A percentile compares a stretch with the other conserved stretches of the same genome.
These are phyloP conservation scores for Leishmania amazonensis DNA, from an alignment of 208 protist genomes.

Conservation along the genomic window DNA sequence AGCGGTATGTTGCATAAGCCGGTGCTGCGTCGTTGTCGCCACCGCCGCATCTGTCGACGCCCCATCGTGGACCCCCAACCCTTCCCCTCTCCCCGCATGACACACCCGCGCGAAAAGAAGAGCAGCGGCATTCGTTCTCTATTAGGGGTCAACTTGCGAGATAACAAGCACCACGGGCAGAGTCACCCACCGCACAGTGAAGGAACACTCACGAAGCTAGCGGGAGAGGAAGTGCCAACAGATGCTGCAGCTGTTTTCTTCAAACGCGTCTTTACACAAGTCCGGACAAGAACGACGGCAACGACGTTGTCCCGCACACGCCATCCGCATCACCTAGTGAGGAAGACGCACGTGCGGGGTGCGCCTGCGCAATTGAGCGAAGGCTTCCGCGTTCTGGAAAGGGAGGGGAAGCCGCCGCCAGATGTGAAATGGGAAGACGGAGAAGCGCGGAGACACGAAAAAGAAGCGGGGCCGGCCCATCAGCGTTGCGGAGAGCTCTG, in stretches of 20 bases:
- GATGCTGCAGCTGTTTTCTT: background rate
- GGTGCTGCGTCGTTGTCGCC: background rate
- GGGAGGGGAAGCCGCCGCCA: background rate
- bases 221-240: background rate
- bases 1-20: background rate
- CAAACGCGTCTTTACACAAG: background rate
- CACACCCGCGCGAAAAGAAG: background rate
- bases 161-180: background rate
- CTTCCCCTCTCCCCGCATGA: background rate
- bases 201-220: background rate
- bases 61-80: background rate
- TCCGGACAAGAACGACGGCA: background rate
- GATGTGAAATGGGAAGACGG: background rate
- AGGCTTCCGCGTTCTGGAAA: background rate
- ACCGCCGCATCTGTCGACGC: background rate
- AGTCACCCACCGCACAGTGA: background rate
- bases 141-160: background rate
- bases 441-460: background rate
- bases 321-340: background rate
- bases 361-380: background rate
- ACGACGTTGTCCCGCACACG: background rate
- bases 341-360: background rate
- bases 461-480: background rate
- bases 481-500: too few relatives aligned
- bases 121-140: background rate